Percentiles rank a stretch among this genome's conserved stretches.
phyloP scores from a whole-genome alignment of 2,329 filamentous ascomycete genomes.

The Trichoderma gracile region DNA sequence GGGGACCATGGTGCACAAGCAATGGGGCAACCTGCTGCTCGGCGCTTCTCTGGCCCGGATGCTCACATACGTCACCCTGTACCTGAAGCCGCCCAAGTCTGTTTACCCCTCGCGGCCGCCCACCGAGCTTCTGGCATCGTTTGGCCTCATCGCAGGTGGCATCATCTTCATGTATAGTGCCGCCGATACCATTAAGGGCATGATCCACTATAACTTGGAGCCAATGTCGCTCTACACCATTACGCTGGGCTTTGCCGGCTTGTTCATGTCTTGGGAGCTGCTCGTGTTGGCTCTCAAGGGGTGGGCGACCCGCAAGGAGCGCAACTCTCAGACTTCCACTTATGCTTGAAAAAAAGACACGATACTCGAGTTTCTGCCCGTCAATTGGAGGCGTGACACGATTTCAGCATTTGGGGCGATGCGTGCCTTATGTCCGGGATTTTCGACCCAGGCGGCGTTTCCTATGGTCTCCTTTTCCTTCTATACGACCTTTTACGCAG shows the following conservation, averaged over 20 bases:
- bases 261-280: conserved; percentile 84
- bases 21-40: conserved; percentile 86
- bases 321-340: neutral
- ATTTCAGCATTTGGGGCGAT: neutral
- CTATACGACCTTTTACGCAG: conserved; percentile 7
- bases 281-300: conserved; percentile 81
- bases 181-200: conserved; percentile 72
- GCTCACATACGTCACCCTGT: conserved; percentile 78
- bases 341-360: neutral
- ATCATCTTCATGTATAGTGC: conserved; percentile 91
- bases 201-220: conserved; percentile 75
- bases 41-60: conserved; percentile 77
- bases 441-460: neutral
- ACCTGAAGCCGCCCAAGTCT: conserved; percentile 77
- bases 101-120: conserved; percentile 81
- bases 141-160: conserved; percentile 84
- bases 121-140: conserved; percentile 82
- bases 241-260: conserved; percentile 76
- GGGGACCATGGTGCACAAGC: conserved; percentile 87
- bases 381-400: neutral
- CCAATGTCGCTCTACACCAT: conserved; percentile 94
- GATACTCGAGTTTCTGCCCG: neutral
- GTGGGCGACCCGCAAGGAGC: conserved; percentile 66
- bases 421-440: neutral
- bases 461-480: neutral